Evolutionary conservation across 208 protist species (phyloP), one percentile per base, ranked within the genome.

Genomic region (Crithidia expoeki): DNA sequence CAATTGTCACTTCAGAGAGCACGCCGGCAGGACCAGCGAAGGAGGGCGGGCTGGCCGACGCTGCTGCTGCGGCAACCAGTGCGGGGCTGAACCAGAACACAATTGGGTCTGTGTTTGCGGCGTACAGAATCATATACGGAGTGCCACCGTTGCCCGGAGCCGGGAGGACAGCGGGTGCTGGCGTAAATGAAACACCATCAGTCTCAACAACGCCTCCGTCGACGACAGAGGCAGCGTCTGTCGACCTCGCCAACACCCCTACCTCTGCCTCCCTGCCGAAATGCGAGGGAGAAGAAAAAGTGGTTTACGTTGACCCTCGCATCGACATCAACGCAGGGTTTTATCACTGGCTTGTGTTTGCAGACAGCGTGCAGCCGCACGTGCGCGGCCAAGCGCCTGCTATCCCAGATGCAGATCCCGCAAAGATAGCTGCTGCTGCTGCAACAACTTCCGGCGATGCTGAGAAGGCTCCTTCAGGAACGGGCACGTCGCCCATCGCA

Each of bases 281-380:
- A 16, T 47, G 3, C 6, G 32, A 40, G 4, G 9, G 32, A 17
- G 60, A 66, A 1, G 60, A 64, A 10, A 51, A 65, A 40, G 56
- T 73, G 0, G 77, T 86, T 17, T 84, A 76, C 49, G 76, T 88
- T 0, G 83, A 88, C 42, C 83, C 83, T 2, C 78, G 76, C 53
- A 81, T 88, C 27, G 76, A 88, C 67, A 60, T 76, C 5, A 50
- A 81, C 38, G 83, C 76, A 7, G 73, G 76, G 58, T 68, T 83
- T 9, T 50, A 61, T 46, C 70, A 78, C 33, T 88, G 83, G 83
- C 67, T 88, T 3, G 72, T 51, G n/a, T 88, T 88, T 38, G 83
- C 83, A 9, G 83, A 88, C 60, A 84, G 79, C 64, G 73, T 88
- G 55, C 72, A 81, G 46, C 80, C 80, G 2, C 76, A 85, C 50